These are phyloP conservation scores for Piper longum DNA, from an alignment of 164 flowering plant genomes.

Conservation along the genomic window DNA sequence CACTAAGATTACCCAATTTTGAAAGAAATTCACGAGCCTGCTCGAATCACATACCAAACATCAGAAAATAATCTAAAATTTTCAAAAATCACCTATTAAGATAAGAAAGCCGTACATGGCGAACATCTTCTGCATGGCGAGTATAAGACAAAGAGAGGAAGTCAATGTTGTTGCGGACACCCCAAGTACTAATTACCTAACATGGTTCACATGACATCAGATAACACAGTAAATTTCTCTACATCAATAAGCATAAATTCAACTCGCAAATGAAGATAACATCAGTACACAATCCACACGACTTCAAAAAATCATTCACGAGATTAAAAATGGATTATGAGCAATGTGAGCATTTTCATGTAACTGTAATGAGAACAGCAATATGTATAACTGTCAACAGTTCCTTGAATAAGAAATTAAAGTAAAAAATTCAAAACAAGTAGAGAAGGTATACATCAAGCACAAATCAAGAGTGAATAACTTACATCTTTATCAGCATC, in stretches of 20 bases:
- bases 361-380: neutral
- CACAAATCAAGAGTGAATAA: neutral
- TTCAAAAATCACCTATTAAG: neutral
- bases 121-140: conserved; percentile 86
- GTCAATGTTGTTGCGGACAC: conserved; percentile 74
- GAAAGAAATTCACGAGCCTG: conserved; percentile 85
- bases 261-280: neutral
- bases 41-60: conserved; percentile 5
- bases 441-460: neutral
- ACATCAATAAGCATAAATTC: neutral
- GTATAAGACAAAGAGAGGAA: conserved; percentile 87
- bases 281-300: neutral
- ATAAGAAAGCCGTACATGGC: conserved; percentile 36
- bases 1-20: conserved; percentile 64
- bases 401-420: neutral
- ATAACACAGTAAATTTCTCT: neutral
- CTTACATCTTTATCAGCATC: conserved; percentile 74
- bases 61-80: neutral
- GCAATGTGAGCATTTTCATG: neutral
- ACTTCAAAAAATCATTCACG: neutral
- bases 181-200: conserved; percentile 93
- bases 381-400: neutral
- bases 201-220: neutral
- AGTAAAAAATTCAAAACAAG: neutral
- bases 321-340: neutral